These are phyloP conservation scores for Eimeria tenella DNA, from an alignment of 169 alveolate species.

Conservation along the genomic window DNA sequence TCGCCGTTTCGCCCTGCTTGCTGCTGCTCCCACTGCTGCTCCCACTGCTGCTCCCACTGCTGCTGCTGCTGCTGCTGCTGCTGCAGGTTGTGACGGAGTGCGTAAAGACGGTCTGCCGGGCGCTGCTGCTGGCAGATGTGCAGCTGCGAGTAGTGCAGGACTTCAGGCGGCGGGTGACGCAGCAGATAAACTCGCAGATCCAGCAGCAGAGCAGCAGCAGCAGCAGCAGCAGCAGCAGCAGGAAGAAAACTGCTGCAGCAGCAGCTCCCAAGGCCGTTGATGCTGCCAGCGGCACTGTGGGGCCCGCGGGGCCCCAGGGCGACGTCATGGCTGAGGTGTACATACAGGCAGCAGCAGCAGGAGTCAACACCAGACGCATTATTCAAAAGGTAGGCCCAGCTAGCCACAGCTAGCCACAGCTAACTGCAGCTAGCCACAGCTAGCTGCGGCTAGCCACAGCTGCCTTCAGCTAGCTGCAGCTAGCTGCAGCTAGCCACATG, in stretches of 20 bases:
- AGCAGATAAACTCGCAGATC: constrained; percentile 69
- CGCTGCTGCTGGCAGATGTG: constrained; percentile 95
- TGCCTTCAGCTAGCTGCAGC: too few relatives aligned
- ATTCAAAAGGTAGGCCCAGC: constrained; percentile 87
- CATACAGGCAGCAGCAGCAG: constrained; percentile 83
- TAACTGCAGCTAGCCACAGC: background rate
- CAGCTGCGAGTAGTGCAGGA: constrained; percentile 92
- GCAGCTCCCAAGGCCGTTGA: background rate
- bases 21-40: background rate
- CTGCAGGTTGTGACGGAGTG: constrained; percentile 86
- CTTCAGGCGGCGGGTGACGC: constrained; percentile 88
- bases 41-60: constrained; percentile 22
- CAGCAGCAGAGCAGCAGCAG: constrained; percentile 22
- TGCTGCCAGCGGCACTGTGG: constrained; percentile 31
- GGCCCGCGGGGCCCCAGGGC: background rate
- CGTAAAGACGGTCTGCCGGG: constrained; percentile 91
- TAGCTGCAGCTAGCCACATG: too few relatives aligned
- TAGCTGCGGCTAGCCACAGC: background rate
- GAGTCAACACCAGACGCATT: constrained; percentile 84
- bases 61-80: constrained; percentile 55
- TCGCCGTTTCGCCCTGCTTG: background rate
- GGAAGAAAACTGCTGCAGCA: background rate
- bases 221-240: constrained; percentile 16
- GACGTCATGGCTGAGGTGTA: constrained; percentile 81
- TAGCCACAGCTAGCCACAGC: background rate